phyloP scores from a whole-genome alignment of 2,329 filamentous ascomycete species.

The Alternaria triticina region DNA sequence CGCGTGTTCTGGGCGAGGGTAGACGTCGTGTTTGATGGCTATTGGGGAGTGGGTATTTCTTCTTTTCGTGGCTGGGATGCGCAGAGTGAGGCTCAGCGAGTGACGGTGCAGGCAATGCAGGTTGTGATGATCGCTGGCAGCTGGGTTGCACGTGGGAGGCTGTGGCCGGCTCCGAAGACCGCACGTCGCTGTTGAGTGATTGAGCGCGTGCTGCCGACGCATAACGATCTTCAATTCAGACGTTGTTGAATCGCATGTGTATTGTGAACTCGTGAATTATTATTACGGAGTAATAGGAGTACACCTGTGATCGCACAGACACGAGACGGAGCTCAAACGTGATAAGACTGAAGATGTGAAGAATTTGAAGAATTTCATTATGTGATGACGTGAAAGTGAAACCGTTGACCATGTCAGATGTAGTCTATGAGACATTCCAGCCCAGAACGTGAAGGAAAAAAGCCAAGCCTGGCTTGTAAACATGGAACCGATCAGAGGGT shows the following conservation, averaged over 20 bases:
- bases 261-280: background rate
- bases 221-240: background rate
- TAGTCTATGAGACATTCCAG: slow-evolving; percentile 2
- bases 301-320: background rate
- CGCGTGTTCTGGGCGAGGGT: background rate
- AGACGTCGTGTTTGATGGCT: background rate
- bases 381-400: background rate
- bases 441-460: slow-evolving; percentile 2
- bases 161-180: background rate
- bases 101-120: background rate
- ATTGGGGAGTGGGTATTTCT: background rate
- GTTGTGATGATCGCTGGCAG: background rate
- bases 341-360: background rate
- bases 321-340: background rate
- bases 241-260: background rate
- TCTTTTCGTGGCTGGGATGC: background rate
- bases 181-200: background rate
- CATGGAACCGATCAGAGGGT: slow-evolving; percentile 31
- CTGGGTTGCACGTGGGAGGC: background rate
- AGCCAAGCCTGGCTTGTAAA: slow-evolving; percentile 4
- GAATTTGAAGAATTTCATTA: background rate
- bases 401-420: slow-evolving; percentile 3
- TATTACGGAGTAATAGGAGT: background rate
- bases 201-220: background rate
- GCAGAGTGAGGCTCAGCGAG: background rate